Base-by-base conservation (phyloP, 2,329 filamentous ascomycete genomes). In the Neophaeococcomyces aloes region DNA sequence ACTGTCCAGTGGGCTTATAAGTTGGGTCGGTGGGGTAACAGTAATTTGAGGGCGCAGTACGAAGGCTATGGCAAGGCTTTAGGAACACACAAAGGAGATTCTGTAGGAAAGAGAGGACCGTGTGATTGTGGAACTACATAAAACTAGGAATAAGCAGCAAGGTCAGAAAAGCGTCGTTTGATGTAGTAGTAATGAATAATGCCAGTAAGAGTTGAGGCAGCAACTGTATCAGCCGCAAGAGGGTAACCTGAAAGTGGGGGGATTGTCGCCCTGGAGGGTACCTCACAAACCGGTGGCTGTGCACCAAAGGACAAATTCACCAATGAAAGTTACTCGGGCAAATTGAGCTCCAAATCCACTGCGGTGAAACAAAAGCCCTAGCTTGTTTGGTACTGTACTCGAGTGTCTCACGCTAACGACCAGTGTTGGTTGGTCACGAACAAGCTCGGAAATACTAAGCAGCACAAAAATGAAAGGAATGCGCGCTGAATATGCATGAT, bases 241-340 rank as follows among this genome's bases (percentile, higher is more conserved):
- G 13, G 30, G 30, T 33, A 33, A n/a, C n/a, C n/a, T n/a, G n/a
- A 18, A 18, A 33, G 30, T 14, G 15, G 30, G 7, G 13, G 30
- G 13, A 7, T n/a, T 19, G 33, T 11, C 3, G 5, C 33, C 33
- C 33, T 17, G 15, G 33, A 11, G 14, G 19, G 8, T 15, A 3
- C 19, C 19, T 15, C 17, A 5, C 17, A 35, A 35, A 19, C 30
- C 7, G 11, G 35, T 38, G 35, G 35, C 35, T 23, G 35, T 38
- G 35, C 35, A 19, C 35, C 35, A 38, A 38, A 38, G 35, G 35
- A 19, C 13, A 19, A 33, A 23, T 17, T 38, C 15, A 23, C 35
- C 33, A 15, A 27, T 27, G 23, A 36, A 19, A 36, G 33, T 13
- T 19, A 7, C n/a, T 19, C 15, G 6, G 3, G 14, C 15, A 36